phyloP scores from a whole-genome alignment of 2,329 filamentous ascomycete species.

The Acrocalymma vagum region DNA sequence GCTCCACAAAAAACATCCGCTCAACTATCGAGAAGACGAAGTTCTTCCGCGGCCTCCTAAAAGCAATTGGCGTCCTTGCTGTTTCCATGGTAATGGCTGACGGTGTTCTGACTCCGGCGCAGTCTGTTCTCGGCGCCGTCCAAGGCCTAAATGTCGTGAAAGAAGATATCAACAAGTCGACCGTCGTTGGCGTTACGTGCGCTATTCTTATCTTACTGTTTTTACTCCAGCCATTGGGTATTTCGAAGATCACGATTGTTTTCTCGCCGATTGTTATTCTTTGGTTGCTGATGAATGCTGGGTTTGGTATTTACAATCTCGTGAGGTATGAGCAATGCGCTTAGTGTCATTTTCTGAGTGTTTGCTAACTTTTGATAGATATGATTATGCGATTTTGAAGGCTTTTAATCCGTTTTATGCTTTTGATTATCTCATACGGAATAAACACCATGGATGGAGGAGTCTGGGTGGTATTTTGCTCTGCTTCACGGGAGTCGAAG shows the following conservation, averaged over 20 bases:
- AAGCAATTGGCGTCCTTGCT: conserved; percentile 70
- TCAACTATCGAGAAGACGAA: conserved; percentile 66
- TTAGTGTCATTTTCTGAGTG: no score
- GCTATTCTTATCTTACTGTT: conserved; percentile 72
- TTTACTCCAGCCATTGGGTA: conserved; percentile 70
- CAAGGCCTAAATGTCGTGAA: conserved; percentile 68
- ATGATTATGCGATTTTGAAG: conserved; percentile 59
- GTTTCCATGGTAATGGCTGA: conserved; percentile 74
- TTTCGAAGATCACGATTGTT: conserved; percentile 64
- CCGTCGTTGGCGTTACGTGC: conserved; percentile 71
- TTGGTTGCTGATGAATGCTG: conserved; percentile 71
- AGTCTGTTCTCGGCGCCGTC: conserved; percentile 74
- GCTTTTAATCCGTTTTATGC: conserved; percentile 66
- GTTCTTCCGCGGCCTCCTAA: conserved; percentile 62
- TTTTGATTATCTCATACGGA: conserved; percentile 67
- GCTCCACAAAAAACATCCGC: conserved; percentile 62
- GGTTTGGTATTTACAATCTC: conserved; percentile 67
- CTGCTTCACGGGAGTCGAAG: conserved; percentile 79
- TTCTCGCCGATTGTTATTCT: conserved; percentile 74
- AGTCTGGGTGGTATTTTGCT: conserved; percentile 76
- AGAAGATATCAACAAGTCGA: conserved; percentile 62
- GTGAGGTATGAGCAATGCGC: conserved; percentile 23
- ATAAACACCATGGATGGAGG: conserved; percentile 68
- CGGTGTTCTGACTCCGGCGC: conserved; percentile 73
- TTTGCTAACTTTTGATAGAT: conserved; percentile 33